These are phyloP conservation scores for Pseudogymnoascus sp. DNA, from an alignment of 2,329 filamentous ascomycete species.

Conservation along the genomic window DNA sequence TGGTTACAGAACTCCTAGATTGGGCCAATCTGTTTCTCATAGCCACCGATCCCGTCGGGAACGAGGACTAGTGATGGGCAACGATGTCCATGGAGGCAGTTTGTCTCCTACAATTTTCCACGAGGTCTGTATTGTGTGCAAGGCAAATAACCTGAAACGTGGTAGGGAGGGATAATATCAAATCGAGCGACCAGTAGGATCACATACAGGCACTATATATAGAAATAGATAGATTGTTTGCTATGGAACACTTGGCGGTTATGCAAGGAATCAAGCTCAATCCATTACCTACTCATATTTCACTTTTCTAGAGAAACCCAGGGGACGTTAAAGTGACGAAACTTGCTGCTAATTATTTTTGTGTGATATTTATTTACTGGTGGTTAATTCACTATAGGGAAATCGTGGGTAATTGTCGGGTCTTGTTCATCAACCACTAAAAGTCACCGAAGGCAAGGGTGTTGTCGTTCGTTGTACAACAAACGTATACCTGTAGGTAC, in stretches of 20 bases:
- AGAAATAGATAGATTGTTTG: conserved; percentile 5
- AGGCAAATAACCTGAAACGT: not conserved
- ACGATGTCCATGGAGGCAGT: not conserved
- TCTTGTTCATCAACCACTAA: not conserved
- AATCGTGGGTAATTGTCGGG: not conserved
- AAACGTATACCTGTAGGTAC: not conserved
- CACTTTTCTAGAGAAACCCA: not conserved
- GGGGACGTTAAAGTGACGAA: not conserved
- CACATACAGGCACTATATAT: conserved; percentile 6
- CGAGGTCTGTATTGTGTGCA: conserved; percentile 4
- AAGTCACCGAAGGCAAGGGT: not conserved
- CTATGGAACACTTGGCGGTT: not conserved
- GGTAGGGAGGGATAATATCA: not conserved
- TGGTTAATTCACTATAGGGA: not conserved
- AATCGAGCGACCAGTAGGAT: not conserved
- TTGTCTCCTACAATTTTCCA: not conserved
- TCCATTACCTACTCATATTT: conserved; percentile 4
- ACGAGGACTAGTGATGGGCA: not conserved
- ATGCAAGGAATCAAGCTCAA: conserved; percentile 3
- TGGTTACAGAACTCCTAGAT: not conserved
- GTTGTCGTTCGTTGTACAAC: not conserved
- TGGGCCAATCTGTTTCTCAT: not conserved
- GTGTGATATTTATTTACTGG: not conserved
- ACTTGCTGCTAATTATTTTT: not conserved
- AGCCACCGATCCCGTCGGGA: not conserved